These are phyloP conservation scores for Naganishia randhawae DNA, from an alignment of 768 basidiomycete species.

Conservation along the genomic window DNA sequence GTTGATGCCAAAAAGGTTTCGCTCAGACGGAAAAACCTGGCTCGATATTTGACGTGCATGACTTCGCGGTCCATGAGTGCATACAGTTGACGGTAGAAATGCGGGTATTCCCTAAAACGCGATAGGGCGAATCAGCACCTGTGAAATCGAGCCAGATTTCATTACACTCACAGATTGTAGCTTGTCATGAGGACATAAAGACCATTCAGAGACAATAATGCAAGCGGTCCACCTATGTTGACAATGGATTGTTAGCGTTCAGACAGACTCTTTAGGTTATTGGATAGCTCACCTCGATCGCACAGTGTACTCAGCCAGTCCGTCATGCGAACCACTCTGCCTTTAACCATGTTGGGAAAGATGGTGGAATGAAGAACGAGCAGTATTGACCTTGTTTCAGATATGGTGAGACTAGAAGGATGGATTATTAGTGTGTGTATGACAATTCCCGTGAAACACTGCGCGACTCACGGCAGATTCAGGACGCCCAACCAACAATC, in stretches of 20 bases:
- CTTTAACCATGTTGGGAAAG: constrained; percentile 33
- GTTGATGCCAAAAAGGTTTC: constrained; percentile 89
- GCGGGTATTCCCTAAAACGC: constrained; percentile 79
- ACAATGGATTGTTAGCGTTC: constrained; percentile 54
- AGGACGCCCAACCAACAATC: constrained; percentile 30
- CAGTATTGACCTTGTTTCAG: constrained; percentile 44
- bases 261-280: constrained; percentile 5
- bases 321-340: constrained; percentile 43
- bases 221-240: constrained; percentile 60
- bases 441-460: constrained; percentile 26
- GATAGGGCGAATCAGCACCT: not conserved
- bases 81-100: constrained; percentile 89
- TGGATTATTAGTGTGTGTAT: not conserved
- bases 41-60: constrained; percentile 85
- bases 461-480: constrained; percentile 32
- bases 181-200: constrained; percentile 85
- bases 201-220: constrained; percentile 83
- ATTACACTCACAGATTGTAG: constrained; percentile 74
- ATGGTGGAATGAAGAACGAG: constrained; percentile 46
- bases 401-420: constrained; percentile 20
- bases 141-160: constrained; percentile 1
- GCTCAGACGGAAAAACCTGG: constrained; percentile 87
- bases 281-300: constrained; percentile 28
- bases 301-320: constrained; percentile 47
- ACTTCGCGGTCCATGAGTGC: constrained; percentile 80